Percentiles rank a stretch among this genome's conserved stretches.
Conservation (phyloP, 1,139 yeast species). For the Saccharomycopsis hybrid region DNA sequence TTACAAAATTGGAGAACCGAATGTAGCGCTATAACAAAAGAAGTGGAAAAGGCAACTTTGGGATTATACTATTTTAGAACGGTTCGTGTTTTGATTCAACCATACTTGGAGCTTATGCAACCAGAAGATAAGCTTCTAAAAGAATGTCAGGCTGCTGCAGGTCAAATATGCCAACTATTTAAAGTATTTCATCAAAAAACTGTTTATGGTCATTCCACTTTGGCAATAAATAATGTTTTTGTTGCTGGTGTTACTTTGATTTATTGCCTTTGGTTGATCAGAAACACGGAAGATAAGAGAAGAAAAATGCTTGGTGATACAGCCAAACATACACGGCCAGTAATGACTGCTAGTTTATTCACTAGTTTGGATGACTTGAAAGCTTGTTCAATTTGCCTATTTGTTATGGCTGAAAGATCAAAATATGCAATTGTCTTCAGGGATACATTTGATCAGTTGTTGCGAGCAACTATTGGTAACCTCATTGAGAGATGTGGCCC, state of each 20-base stretch:
- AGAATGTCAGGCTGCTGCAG: slow-evolving; percentile 60
- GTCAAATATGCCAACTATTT: slow-evolving; percentile 52
- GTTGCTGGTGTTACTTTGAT: slow-evolving; percentile 57
- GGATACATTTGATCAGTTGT: slow-evolving; percentile 55
- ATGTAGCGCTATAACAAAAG: slow-evolving; percentile 36
- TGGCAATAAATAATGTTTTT: slow-evolving; percentile 55
- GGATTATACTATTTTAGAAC: slow-evolving; percentile 50
- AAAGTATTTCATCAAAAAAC: slow-evolving; percentile 53
- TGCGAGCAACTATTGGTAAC: slow-evolving; percentile 51
- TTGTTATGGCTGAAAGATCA: slow-evolving; percentile 58
- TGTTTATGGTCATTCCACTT: slow-evolving; percentile 50
- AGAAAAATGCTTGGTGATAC: slow-evolving; percentile 41
- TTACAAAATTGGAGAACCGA: slow-evolving; percentile 46
- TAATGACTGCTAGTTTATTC: slow-evolving; percentile 43
- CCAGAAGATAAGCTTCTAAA: slow-evolving; percentile 51
- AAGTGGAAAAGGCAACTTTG: slow-evolving; percentile 46
- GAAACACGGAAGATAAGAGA: slow-evolving; percentile 47
- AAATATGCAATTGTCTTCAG: slow-evolving; percentile 49
- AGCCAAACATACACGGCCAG: slow-evolving; percentile 48
- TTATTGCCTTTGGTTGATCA: slow-evolving; percentile 54
- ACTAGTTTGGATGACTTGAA: slow-evolving; percentile 52
- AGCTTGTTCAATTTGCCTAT: slow-evolving; percentile 52
- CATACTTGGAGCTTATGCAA: slow-evolving; percentile 48
- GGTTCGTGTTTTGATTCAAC: slow-evolving; percentile 49
- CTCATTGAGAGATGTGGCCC: slow-evolving; percentile 50